phyloP scores from a whole-genome alignment of 2,329 filamentous ascomycete species.

The Aspergillus pseudoglaucus region DNA sequence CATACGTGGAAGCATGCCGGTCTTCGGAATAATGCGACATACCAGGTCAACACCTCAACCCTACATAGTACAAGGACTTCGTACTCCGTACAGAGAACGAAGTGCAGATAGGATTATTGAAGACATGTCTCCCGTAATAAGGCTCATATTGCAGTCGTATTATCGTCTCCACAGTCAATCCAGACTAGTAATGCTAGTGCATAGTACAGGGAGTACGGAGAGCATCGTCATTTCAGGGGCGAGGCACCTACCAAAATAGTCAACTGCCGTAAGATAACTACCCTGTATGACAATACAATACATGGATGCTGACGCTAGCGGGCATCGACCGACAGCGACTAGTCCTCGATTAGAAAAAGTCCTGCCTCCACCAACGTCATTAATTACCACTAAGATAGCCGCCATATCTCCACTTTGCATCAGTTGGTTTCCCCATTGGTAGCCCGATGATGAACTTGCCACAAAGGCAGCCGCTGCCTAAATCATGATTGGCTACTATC shows the following conservation, averaged over 20 bases:
- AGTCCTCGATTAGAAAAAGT: neutral
- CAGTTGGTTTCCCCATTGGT: constrained; percentile 8
- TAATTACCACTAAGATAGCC: neutral
- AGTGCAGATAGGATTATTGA: too few relatives aligned
- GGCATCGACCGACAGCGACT: constrained; percentile 7
- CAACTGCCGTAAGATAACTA: neutral
- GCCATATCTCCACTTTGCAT: constrained; percentile 3
- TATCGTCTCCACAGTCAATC: too few relatives aligned
- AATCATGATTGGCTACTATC: constrained; percentile 11
- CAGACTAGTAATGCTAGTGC: neutral
- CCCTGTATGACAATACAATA: neutral
- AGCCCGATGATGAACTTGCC: constrained; percentile 8
- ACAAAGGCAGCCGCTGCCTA: constrained; percentile 11
- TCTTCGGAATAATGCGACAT: neutral
- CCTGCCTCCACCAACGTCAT: neutral
- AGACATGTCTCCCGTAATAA: too few relatives aligned
- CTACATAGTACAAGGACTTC: too few relatives aligned
- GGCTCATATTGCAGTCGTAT: too few relatives aligned
- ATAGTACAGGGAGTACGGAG: too few relatives aligned
- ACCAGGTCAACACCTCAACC: neutral
- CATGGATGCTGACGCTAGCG: neutral
- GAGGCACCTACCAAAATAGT: neutral
- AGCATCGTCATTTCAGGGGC: neutral
- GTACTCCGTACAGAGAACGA: too few relatives aligned
- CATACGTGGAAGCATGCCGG: neutral